phyloP scores from a whole-genome alignment of 179 eudicot species.

The Spinacia oleracea region DNA sequence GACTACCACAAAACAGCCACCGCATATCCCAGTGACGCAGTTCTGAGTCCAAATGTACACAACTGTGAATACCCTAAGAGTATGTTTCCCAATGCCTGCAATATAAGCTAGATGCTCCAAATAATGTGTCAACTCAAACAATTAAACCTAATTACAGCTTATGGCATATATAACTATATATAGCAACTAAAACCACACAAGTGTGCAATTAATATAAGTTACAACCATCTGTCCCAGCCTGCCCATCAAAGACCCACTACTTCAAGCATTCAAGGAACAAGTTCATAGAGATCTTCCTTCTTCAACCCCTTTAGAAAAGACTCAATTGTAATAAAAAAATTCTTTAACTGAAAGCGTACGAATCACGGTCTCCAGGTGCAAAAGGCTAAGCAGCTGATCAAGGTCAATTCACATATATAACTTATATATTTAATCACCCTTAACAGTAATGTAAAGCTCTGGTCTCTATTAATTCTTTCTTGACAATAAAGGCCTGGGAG shows the following conservation, averaged over 20 bases:
- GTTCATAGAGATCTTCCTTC: background rate
- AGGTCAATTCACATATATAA: background rate
- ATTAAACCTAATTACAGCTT: background rate
- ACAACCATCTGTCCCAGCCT: background rate
- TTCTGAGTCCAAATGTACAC: background rate
- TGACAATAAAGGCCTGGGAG: background rate
- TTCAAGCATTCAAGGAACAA: background rate
- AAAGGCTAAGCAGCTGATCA: background rate
- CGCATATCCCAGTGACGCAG: too few species aligned
- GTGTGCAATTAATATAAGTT: background rate
- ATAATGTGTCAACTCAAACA: background rate
- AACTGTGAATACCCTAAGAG: background rate
- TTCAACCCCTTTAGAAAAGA: background rate
- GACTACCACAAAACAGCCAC: too few species aligned
- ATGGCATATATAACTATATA: too few species aligned
- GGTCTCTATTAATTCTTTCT: background rate
- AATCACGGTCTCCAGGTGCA: background rate
- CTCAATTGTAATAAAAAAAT: background rate
- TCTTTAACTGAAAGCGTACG: background rate
- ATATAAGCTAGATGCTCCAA: background rate
- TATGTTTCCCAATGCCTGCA: background rate
- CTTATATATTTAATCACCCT: background rate
- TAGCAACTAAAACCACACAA: background rate
- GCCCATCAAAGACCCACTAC: background rate
- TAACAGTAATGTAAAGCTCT: background rate